Evolutionary conservation across 1,139 yeast species (phyloP).

Genomic region (Pneumocystis sp.): DNA sequence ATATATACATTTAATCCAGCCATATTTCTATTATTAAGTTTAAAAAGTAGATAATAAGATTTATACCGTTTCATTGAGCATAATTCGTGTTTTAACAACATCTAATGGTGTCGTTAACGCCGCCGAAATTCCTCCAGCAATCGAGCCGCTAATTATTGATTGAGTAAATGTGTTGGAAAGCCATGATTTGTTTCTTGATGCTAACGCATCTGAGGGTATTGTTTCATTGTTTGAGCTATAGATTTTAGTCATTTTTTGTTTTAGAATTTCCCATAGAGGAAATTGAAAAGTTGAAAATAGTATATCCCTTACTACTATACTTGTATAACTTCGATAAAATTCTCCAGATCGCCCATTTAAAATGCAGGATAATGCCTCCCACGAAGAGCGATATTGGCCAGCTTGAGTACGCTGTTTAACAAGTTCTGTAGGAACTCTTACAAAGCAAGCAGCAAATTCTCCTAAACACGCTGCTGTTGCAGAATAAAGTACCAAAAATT

Average conservation of each 20-base stretch:
- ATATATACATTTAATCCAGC: slow-evolving; percentile 31
- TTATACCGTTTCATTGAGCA: slow-evolving; percentile 35
- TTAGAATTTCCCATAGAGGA: slow-evolving; percentile 77
- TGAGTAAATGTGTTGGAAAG: slow-evolving; percentile 36
- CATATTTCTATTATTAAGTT: slow-evolving; percentile 29
- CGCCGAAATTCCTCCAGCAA: slow-evolving; percentile 92
- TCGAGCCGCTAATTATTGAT: slow-evolving; percentile 87
- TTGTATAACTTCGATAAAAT: slow-evolving; percentile 80
- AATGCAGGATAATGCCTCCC: slow-evolving; percentile 49
- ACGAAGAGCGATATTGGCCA: slow-evolving; percentile 39
- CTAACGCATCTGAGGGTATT: neutral
- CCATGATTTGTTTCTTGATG: neutral
- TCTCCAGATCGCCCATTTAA: slow-evolving; percentile 55
- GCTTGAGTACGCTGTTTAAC: slow-evolving; percentile 92
- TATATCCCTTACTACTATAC: slow-evolving; percentile 84
- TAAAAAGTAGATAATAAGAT: slow-evolving; percentile 14
- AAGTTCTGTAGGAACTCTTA: slow-evolving; percentile 93
- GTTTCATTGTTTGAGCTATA: slow-evolving; percentile 27
- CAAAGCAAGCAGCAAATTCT: slow-evolving; percentile 82
- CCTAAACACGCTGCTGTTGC: slow-evolving; percentile 83
- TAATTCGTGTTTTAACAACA: slow-evolving; percentile 77
- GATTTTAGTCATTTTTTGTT: slow-evolving; percentile 37
- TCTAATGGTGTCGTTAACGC: slow-evolving; percentile 89
- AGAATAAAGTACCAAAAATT: slow-evolving; percentile 28
- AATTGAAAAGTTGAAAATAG: slow-evolving; percentile 93